Evolutionary conservation across 495 filamentous ascomycete genomes (phyloP), one percentile per base, ranked within the genome.

Genomic region (Aspergillus bertholletiae): DNA sequence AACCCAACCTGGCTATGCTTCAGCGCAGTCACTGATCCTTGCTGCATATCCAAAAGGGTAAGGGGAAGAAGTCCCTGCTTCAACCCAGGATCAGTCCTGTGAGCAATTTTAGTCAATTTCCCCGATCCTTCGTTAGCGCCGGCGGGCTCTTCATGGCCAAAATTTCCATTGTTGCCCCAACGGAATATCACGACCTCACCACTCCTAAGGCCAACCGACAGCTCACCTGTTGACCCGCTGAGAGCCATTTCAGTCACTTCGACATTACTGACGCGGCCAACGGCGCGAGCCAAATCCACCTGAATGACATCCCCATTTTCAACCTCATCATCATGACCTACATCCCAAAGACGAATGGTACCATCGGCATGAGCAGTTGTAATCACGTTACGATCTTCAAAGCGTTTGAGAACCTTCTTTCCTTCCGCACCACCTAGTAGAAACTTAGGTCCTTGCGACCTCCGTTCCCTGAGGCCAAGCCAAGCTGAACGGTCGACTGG

Each of bases 1-100:
- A 98, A 98, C 0, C 94, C 94, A 7, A 97, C 84, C 62, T 94
- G 89, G 27, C 90, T 95, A 49, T 93, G 82, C 47, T 88, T 86
- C 54, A 97, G 59, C 1, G 86, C 88, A 21, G 81, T 88, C 13
- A 96, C 82, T 18, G 84, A 77, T 0, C 91, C 92, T 60, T 90
- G 84, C 64, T 88, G 80, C 80, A 90, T 87, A 64, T 92, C 82
- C 54, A 96, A 80, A 8, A 97, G 74, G 5, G 88, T 85, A 48
- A 89, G 77, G 5, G 94, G 94, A 30, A 93, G 74, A 15, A 97
- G 62, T 0, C 94, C 94, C 49, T 92, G 87, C 58, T 86, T 89
- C 23, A 98, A 67, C 30, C 80, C 75, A 12, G 92, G 89, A 62
- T 97, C 94, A 7, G 84, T 79, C 26, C 92, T 80, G 30, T 85